Evolutionary conservation across 148 eudicot species (phyloP), one percentile per base, ranked within the genome.

Genomic region (Heliosperma pusillum): DNA sequence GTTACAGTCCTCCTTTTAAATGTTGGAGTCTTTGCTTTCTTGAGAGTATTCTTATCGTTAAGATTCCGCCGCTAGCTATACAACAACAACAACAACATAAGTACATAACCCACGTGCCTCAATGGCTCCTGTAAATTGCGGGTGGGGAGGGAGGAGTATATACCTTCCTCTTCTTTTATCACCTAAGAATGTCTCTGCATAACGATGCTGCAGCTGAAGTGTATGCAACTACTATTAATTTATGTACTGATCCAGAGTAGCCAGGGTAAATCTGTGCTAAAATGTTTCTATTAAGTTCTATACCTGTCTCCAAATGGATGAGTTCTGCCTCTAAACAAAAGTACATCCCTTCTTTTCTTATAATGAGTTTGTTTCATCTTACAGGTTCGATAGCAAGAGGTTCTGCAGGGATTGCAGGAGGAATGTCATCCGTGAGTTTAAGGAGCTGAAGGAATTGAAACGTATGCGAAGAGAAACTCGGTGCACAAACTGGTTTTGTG

Each of bases 361-460:
- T 24, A 10, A 60, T 20, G 78, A 70, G 17, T 21, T 79, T 36
- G 24, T 24, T 79, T 63, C 71, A 66, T 78, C 65, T 80, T 30
- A 66, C 92, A 95, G 98, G 85, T 95, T 95, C 78, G 98, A 95
- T 75, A 90, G 90, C 92, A 95, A 92, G 84, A 88, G 96, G 66
- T 95, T 95, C 77, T 95, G 97, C 76, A 84, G 97, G 89, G 97
- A 95, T 82, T 95, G 98, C 87, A 79, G 98, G 78, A 90, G 92
- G 82, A 92, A 95, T 85, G 98, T 95, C 30, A 92, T 95, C 57
- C 92, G 97, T 45, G 98, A 95, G 82, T 95, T 92, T 67, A 92
- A 89, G 80, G 98, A 95, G 82, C 82, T 95, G 70, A 95, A 92
- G 80, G 98, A 95, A 80, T 84, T 92, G 72, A 95, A 95, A 82